Conservation (phyloP, 2,329 filamentous ascomycete genomes). For the Colletotrichum eleusines region DNA sequence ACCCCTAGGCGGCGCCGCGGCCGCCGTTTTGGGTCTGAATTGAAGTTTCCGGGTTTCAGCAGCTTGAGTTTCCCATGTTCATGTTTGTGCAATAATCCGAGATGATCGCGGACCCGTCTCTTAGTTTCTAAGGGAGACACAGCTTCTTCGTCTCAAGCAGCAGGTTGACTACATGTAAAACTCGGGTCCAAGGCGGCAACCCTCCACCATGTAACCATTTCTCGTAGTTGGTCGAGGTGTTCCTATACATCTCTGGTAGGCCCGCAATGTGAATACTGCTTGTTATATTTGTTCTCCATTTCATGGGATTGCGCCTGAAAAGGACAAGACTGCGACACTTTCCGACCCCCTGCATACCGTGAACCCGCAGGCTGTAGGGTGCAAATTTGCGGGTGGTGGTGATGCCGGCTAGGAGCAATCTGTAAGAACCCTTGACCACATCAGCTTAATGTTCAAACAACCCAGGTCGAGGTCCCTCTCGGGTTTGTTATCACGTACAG, state of each 20-base stretch:
- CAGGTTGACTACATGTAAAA: not conserved
- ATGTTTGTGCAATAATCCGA: not conserved
- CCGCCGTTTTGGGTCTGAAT: slow-evolving; percentile 25
- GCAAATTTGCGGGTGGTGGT: not conserved
- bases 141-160: not conserved
- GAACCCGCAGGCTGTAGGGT: not conserved
- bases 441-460: not conserved
- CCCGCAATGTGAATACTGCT: not conserved
- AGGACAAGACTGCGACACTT: not conserved
- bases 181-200: not conserved
- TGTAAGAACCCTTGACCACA: not conserved
- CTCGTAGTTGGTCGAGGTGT: not conserved
- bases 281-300: not conserved
- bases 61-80: not conserved
- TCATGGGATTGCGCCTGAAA: not conserved
- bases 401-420: not conserved
- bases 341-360: not conserved
- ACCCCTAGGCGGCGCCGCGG: slow-evolving; percentile 5
- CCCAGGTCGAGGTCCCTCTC: not conserved
- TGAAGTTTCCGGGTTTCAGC: slow-evolving; percentile 21
- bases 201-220: not conserved
- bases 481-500: not conserved
- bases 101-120: not conserved
- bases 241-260: not conserved
- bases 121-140: too few species aligned